A percentile compares a stretch with the other conserved stretches of the same genome.
Conservation (phyloP, 2,329 filamentous ascomycete genomes). For the Xenosphaeropsis pyriputrescens region DNA sequence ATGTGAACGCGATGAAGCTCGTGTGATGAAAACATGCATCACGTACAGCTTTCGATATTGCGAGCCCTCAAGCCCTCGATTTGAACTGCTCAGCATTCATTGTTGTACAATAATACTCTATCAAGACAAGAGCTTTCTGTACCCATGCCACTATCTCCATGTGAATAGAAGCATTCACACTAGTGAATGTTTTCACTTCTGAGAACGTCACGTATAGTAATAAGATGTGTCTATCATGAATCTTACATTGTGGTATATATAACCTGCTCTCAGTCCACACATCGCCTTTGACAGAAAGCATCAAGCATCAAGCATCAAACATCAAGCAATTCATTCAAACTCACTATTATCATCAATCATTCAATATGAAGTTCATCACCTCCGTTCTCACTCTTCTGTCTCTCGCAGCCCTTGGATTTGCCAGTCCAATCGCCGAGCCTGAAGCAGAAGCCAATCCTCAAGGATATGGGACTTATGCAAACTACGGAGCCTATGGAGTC, state of each 20-base stretch:
- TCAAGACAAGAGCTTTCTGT: too few species aligned
- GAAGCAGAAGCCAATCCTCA: not conserved
- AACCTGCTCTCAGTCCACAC: not conserved
- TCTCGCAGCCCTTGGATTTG: not conserved
- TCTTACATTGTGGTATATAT: not conserved
- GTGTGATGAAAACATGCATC: too few species aligned
- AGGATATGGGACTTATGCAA: not conserved
- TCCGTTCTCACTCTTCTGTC: not conserved
- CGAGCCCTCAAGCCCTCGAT: too few species aligned
- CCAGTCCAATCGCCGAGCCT: not conserved
- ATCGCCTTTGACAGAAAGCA: not conserved
- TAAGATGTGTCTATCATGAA: too few species aligned
- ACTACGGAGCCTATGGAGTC: not conserved
- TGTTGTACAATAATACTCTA: too few species aligned
- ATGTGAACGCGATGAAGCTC: too few species aligned
- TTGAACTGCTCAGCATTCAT: too few species aligned
- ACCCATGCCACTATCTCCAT: too few species aligned
- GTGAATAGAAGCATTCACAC: too few species aligned
- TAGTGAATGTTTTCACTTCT: too few species aligned
- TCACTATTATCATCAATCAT: not conserved
- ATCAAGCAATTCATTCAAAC: not conserved
- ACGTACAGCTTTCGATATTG: too few species aligned
- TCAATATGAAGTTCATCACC: not conserved
- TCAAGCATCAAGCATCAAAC: not conserved
- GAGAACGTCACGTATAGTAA: too few species aligned